These are phyloP conservation scores for Daldinia loculata DNA, from an alignment of 495 filamentous ascomycete genomes.

Conservation along the genomic window DNA sequence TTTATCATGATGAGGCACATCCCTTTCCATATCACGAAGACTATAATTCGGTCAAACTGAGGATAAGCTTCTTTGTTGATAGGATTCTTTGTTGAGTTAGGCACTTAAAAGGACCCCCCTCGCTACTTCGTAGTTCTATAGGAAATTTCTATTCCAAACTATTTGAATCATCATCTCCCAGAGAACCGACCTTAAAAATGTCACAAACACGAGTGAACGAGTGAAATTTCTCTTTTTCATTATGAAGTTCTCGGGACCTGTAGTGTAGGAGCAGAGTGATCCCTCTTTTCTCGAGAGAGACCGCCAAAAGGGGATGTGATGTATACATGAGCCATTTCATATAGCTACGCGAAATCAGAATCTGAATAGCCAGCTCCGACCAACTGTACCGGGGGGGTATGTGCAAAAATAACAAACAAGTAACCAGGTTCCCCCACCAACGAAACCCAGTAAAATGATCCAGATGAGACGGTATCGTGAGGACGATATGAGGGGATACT, in stretches of 20 bases:
- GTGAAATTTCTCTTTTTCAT: conserved; percentile 43
- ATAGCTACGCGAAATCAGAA: conserved; percentile 34
- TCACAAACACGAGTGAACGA: conserved; percentile 26
- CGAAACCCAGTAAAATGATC: conserved; percentile 18
- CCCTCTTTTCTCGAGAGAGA: conserved; percentile 10
- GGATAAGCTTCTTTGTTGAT: conserved; percentile 3
- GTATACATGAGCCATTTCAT: conserved; percentile 45
- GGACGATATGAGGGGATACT: conserved; percentile 29
- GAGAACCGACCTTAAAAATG: not conserved
- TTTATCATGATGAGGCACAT: not conserved
- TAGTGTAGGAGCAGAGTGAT: conserved; percentile 4
- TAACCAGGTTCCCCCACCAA: conserved; percentile 26
- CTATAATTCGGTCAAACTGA: not conserved
- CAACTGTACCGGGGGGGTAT: conserved; percentile 37
- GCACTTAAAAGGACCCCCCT: not conserved
- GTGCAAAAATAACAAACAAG: conserved; percentile 41
- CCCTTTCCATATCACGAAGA: not conserved
- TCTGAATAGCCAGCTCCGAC: conserved; percentile 29
- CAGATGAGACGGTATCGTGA: conserved; percentile 8
- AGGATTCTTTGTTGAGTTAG: not conserved
- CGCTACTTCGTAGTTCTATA: not conserved
- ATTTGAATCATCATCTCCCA: not conserved
- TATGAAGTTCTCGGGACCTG: conserved; percentile 34
- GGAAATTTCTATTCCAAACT: not conserved
- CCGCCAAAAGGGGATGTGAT: conserved; percentile 27